Evolutionary conservation across 441 rosid genomes (phyloP), one percentile per base, ranked within the genome.

Genomic region (Erysimum cheiri): DNA sequence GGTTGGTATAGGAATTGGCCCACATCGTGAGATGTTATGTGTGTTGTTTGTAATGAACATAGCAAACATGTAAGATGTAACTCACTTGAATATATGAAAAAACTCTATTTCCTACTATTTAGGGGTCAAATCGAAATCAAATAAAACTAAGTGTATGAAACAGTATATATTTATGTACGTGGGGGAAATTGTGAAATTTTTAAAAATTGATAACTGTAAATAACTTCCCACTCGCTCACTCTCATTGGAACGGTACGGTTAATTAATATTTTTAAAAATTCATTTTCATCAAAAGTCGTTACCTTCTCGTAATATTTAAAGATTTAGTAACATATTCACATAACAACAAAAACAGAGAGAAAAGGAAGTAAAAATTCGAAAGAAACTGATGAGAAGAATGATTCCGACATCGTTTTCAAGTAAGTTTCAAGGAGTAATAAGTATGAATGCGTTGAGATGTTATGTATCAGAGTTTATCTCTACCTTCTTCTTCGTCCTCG

Each of bases 1-100:
- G 97, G 96, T 54, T 90, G 97, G 96, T 94, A 91, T 64, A 84
- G 97, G 60, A 91, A 94, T 59, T 91, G 98, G 98, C 97, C 97
- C 2, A 40, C 44, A 4, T 85, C 91, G 0, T 93, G 50, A 77
- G 64, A 50, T 61, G 10, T 2, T 24, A 60, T 63, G 64, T 37
- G 7, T 47, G 47, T 39, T 47, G 47, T 52, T 52, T 52, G 2
- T 7, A 14, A 52, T 39, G 55, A 43, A 55, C 28, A 33, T 62
- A 55, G 4, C 69, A 46, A 61, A 54, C 29, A 15, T 73, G 53
- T 64, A 13, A 10, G 28, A 26, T 26, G 28, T 26, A 44, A 47
- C 60, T 64, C 57, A 19, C 60, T 65, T 65, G 44, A 39, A 69
- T 69, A 75, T 61, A 44, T 44, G 35, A 6, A 28, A 28, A 3